Percentiles rank a stretch among this genome's conserved stretches.
Evolutionary conservation across 306 rosid genomes (phyloP).

Genomic region (Hippophae gyantsensis): DNA sequence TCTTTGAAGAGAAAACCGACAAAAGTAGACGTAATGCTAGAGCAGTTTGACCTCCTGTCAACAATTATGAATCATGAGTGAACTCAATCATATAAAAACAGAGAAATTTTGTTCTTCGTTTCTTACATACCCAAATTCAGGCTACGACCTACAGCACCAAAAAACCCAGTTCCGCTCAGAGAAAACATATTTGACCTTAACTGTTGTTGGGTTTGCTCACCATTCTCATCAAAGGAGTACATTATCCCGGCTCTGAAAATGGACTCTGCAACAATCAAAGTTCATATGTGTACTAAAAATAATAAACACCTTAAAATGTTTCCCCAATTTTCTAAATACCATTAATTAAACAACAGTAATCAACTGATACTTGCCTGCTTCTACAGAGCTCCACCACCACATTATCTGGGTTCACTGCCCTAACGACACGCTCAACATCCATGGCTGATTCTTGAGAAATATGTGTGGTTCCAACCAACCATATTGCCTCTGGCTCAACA

Average conservation of each 20-base stretch:
- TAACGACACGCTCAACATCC: constrained; percentile 67
- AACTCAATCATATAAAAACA: constrained; percentile 1
- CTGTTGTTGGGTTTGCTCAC: constrained; percentile 26
- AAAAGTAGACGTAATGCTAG: constrained; percentile 76
- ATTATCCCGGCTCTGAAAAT: constrained; percentile 94
- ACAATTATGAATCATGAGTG: not conserved
- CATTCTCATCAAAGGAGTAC: constrained; percentile 46
- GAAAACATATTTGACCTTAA: constrained; percentile 71
- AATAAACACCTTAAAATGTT: not conserved
- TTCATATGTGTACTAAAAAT: constrained; percentile 17
- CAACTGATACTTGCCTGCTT: constrained; percentile 61
- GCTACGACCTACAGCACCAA: constrained; percentile 84
- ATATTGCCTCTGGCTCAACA: constrained; percentile 65
- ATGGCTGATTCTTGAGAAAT: constrained; percentile 46
- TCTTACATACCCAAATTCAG: constrained; percentile 62
- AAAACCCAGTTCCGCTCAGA: constrained; percentile 70
- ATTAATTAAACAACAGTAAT: not conserved
- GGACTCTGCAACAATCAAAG: constrained; percentile 53
- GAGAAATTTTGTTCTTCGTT: not conserved
- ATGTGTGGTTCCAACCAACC: constrained; percentile 67
- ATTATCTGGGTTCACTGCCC: constrained; percentile 57
- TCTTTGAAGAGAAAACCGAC: constrained; percentile 75
- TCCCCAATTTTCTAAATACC: not conserved
- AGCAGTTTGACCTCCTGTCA: constrained; percentile 82
- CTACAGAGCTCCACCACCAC: constrained; percentile 83